phyloP scores from a whole-genome alignment of 345 rosid genomes.

The Hirschfeldia incana region DNA sequence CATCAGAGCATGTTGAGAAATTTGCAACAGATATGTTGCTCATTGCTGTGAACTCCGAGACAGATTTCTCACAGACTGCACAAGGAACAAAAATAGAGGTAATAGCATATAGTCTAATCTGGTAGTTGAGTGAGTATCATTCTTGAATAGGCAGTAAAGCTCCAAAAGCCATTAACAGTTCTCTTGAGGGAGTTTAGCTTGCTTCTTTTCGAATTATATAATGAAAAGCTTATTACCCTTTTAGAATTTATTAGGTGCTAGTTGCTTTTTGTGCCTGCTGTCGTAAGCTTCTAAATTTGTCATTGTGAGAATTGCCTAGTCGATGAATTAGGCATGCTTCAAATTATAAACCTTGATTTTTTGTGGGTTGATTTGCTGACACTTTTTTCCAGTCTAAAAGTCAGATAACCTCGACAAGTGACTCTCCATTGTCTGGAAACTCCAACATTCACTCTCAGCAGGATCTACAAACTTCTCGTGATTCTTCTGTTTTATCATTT shows the following conservation, averaged over 20 bases:
- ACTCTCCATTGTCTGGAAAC: conserved; percentile 52
- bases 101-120: conserved; percentile 30
- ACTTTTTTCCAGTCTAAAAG: conserved; percentile 52
- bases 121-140: conserved; percentile 11
- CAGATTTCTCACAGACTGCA: conserved; percentile 46
- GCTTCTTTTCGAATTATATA: not conserved
- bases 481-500: conserved; percentile 55
- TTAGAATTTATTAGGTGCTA: not conserved
- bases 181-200: conserved; percentile 10
- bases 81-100: conserved; percentile 68
- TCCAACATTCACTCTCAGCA: conserved; percentile 48
- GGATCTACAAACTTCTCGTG: conserved; percentile 45
- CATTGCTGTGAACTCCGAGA: conserved; percentile 57
- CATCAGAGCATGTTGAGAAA: conserved; percentile 72
- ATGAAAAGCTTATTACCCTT: not conserved
- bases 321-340: conserved; percentile 2
- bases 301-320: conserved; percentile 1
- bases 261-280: conserved; percentile 12
- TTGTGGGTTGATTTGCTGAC: conserved; percentile 27
- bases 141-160: conserved; percentile 9
- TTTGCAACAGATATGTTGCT: conserved; percentile 80
- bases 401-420: conserved; percentile 57
- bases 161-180: conserved; percentile 14
- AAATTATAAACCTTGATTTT: conserved; percentile 18
- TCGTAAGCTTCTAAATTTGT: conserved; percentile 12